Percentiles rank a stretch among this genome's conserved stretches.
Conservation (phyloP, 1,139 yeast genomes). For the Yamadazyma dendronema region DNA sequence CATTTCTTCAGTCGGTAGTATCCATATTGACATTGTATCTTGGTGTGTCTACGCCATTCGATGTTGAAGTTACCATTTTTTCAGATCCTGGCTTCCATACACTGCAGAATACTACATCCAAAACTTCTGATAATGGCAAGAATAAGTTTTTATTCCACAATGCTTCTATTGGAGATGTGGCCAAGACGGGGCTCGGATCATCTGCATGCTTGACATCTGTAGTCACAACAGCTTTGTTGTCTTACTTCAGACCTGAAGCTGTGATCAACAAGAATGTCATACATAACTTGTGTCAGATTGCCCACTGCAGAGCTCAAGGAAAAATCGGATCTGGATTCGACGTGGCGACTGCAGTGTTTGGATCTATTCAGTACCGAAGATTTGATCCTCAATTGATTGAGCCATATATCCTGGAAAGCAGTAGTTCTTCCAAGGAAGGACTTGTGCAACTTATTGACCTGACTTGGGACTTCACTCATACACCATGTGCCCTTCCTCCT, state of each 20-base stretch:
- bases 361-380: slow-evolving; percentile 78
- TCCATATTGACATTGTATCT: slow-evolving; percentile 54
- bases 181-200: slow-evolving; percentile 94
- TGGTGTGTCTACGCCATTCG: slow-evolving; percentile 25
- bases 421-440: slow-evolving; percentile 1
- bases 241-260: slow-evolving; percentile 34
- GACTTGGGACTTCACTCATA: slow-evolving; percentile 59
- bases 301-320: slow-evolving; percentile 92
- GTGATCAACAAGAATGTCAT: slow-evolving; percentile 32
- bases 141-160: slow-evolving; percentile 60
- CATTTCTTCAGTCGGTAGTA: slow-evolving; percentile 72
- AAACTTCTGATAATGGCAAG: slow-evolving; percentile 29
- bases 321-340: slow-evolving; percentile 97
- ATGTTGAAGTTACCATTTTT: slow-evolving; percentile 58
- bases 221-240: slow-evolving; percentile 65
- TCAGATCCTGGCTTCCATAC: slow-evolving; percentile 94
- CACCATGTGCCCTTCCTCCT: slow-evolving; percentile 62
- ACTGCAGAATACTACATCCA: slow-evolving; percentile 45
- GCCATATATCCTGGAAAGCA: slow-evolving; percentile 28
- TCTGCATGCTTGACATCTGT: slow-evolving; percentile 93
- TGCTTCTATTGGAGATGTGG: slow-evolving; percentile 62
- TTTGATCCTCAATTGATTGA: slow-evolving; percentile 59
- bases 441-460: slow-evolving; percentile 43
- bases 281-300: slow-evolving; percentile 83
- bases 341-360: slow-evolving; percentile 92